Evolutionary conservation across 2,329 filamentous ascomycete species (phyloP).

Genomic region (Epichloe uncinata): DNA sequence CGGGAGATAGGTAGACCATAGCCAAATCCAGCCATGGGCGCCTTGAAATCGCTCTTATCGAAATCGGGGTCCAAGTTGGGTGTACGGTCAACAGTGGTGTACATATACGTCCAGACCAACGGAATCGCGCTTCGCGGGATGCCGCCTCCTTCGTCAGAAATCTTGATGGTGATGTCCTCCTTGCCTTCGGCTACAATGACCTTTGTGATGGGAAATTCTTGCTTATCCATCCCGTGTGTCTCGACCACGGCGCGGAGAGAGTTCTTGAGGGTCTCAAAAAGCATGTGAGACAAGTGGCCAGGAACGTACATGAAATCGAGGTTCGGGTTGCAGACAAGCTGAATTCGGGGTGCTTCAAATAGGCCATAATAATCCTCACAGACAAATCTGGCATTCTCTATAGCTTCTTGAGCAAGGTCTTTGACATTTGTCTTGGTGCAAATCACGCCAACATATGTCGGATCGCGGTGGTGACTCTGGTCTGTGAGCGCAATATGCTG

Average conservation of each 20-base stretch:
- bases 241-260: conserved; percentile 94
- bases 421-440: conserved; percentile 97
- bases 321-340: conserved; percentile 87
- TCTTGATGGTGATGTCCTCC: conserved; percentile 98
- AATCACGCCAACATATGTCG: conserved; percentile 94
- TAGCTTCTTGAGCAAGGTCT: conserved; percentile 90
- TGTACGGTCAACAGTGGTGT: conserved; percentile 93
- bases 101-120: conserved; percentile 99
- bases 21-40: conserved; percentile 98
- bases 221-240: conserved; percentile 84
- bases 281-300: conserved; percentile 97
- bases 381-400: conserved; percentile 97
- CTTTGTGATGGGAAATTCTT: conserved; percentile 88
- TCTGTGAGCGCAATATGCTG: conserved; percentile 96
- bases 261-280: conserved; percentile 98
- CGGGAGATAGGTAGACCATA: conserved; percentile 91
- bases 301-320: conserved; percentile 99
- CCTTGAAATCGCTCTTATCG: conserved; percentile 98
- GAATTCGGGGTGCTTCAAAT: conserved; percentile 91
- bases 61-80: conserved; percentile 94
- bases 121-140: conserved; percentile 89
- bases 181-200: conserved; percentile 96
- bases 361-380: conserved; percentile 97
- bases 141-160: conserved; percentile 90
- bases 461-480: conserved; percentile 77